Evolutionary conservation across 1,284 basidiomycete species (phyloP), one percentile per base, ranked within the genome.

Genomic region (Earliella scabrosa): DNA sequence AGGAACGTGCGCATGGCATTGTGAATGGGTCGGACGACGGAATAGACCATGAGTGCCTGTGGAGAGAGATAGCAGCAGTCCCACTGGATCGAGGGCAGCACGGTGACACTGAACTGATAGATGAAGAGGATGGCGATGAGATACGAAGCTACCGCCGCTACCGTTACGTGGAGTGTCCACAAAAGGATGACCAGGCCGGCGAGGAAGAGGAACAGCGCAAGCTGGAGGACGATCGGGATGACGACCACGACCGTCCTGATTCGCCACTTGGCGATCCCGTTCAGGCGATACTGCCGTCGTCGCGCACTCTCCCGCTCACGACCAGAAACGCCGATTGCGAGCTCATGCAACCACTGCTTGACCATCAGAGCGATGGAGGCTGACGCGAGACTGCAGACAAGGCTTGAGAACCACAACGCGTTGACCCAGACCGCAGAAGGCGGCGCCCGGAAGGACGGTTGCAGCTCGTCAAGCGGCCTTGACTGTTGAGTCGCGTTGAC

Each of bases 181-280:
- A n/a, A n/a, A n/a, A n/a, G n/a, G n/a, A n/a, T n/a, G n/a, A n/a
- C n/a, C n/a, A n/a, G n/a, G n/a, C n/a, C 56, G 9, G 29, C 20
- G 27, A 59, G 43, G 55, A 63, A 59, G 13, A 63, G 41, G 6
- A 56, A 21, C 16, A 63, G 40, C 13, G 59, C 52, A 24, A 46
- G 16, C 29, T 58, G 49, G n/a, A 61, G 35, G 13, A 63, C 43
- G 2, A 58, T 39, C 11, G 59, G 60, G 9, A 59, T 41, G 16
- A 52, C 27, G n/a, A 40, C 40, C 27, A 61, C 41, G 11, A 61
- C 43, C 2, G 27, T 47, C 3, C 43, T 32, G n/a, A 62, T 47
- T 13, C 27, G 45, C 60, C 60, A 59, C 8, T 51, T 48, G 16
- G 31, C 32, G 11, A 59, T 43, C 8, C 34, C 32, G 32, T 54